Evolutionary conservation across 2,329 filamentous ascomycete genomes (phyloP).

Genomic region (Colletotrichum eremochloae): DNA sequence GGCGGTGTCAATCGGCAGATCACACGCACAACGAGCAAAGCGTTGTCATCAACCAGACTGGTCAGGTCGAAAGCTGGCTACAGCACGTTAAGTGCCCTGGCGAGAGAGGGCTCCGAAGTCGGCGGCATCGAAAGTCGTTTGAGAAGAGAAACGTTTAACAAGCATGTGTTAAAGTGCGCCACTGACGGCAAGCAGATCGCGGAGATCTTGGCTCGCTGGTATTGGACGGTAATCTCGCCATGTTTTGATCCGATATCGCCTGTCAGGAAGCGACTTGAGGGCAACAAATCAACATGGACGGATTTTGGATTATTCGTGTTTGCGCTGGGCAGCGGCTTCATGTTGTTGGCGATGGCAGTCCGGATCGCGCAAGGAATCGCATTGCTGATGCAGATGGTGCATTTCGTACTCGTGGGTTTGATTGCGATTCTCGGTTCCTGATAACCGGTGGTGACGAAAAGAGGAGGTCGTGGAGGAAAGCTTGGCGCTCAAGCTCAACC

Average conservation of each 20-base stretch:
- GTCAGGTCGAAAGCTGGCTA: conserved; percentile 20
- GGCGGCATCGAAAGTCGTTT: conserved; percentile 41
- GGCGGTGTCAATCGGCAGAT: not conserved
- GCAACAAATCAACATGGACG: conserved; percentile 30
- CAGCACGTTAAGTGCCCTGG: conserved; percentile 15
- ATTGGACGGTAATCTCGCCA: conserved; percentile 30
- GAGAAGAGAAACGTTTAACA: conserved; percentile 24
- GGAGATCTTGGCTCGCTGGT: conserved; percentile 14
- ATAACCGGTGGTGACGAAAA: conserved; percentile 31
- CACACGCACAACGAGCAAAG: not conserved
- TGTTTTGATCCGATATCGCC: conserved; percentile 40
- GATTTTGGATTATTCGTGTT: conserved; percentile 21
- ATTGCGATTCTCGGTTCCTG: conserved; percentile 35
- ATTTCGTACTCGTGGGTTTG: conserved; percentile 21
- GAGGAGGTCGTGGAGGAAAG: conserved; percentile 25
- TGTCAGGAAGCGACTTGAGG: conserved; percentile 27
- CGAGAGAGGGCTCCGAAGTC: conserved; percentile 32
- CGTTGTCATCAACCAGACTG: not conserved
- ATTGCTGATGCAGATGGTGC: conserved; percentile 26
- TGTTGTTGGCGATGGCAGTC: conserved; percentile 24
- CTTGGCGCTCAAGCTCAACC: conserved; percentile 32
- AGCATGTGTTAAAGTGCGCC: conserved; percentile 10
- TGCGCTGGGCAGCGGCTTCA: conserved; percentile 27
- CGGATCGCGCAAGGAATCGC: conserved; percentile 25
- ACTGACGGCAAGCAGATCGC: conserved; percentile 32